Conservation (phyloP, 2,329 filamentous ascomycete genomes). For the Macroventuria anomochaeta region DNA sequence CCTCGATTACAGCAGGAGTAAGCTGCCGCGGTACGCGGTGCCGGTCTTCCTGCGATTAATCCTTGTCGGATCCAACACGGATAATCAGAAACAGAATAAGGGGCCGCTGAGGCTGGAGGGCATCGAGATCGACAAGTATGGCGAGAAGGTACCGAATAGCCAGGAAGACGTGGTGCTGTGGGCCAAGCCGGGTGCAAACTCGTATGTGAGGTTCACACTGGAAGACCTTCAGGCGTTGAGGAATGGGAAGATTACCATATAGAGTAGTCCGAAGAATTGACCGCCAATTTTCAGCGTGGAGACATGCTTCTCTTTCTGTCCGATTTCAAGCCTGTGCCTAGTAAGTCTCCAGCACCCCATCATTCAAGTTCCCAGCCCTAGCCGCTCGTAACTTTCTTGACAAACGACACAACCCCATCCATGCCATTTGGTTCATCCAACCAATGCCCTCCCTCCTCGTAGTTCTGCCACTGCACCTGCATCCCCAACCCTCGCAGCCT, state of each 20-base stretch:
- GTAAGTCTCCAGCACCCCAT: too few relatives aligned
- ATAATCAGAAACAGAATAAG: conserved; percentile 83
- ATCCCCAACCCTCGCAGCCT: conserved; percentile 48
- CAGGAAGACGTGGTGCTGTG: conserved; percentile 37
- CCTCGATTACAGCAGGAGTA: conserved; percentile 28
- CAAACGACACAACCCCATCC: conserved; percentile 51
- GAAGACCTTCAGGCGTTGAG: conserved; percentile 28
- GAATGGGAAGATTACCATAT: conserved; percentile 23
- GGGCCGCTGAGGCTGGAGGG: conserved; percentile 70
- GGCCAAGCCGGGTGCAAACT: conserved; percentile 31
- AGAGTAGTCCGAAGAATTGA: neutral
- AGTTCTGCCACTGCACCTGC: conserved; percentile 49
- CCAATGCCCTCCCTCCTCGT: conserved; percentile 54
- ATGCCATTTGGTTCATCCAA: conserved; percentile 58
- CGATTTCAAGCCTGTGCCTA: too few relatives aligned
- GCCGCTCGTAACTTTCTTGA: neutral
- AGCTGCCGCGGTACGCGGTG: conserved; percentile 73
- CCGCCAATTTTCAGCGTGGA: too few relatives aligned
- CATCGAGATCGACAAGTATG: conserved; percentile 59
- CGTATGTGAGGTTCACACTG: conserved; percentile 33
- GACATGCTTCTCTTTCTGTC: too few relatives aligned
- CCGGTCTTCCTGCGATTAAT: conserved; percentile 73
- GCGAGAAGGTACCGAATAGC: conserved; percentile 34
- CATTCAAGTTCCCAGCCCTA: too few relatives aligned
- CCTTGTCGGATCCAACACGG: conserved; percentile 63